phyloP scores from a whole-genome alignment of 177 flowering plant species.

The Vitis hybrid region DNA sequence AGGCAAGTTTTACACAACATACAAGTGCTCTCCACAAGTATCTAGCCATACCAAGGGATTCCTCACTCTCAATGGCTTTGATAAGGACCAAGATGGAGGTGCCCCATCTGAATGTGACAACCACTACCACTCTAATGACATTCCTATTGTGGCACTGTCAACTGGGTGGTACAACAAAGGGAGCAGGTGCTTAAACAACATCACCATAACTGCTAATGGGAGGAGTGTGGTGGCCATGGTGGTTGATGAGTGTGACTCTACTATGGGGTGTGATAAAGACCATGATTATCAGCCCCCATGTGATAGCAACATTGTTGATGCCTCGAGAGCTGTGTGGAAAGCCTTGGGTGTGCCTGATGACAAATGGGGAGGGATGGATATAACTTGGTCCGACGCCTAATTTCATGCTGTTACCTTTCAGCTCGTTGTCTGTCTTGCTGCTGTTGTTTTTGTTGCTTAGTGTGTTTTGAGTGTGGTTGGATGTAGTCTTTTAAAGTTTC shows the following conservation, averaged over 20 bases:
- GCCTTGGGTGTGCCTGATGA: background rate
- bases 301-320: conserved; percentile 32
- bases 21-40: conserved; percentile 31
- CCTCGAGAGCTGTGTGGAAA: conserved; percentile 40
- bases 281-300: conserved; percentile 48
- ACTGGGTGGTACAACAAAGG: conserved; percentile 28
- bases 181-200: conserved; percentile 19
- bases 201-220: conserved; percentile 26
- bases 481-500: too few species aligned
- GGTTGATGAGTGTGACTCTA: conserved; percentile 39
- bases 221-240: conserved; percentile 34
- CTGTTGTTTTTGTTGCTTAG: too few species aligned
- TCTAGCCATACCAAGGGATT: conserved; percentile 21
- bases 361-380: too few species aligned
- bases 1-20: conserved; percentile 26
- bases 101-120: conserved; percentile 9
- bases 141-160: conserved; percentile 29
- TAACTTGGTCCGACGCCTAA: too few species aligned
- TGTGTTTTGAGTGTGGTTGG: too few species aligned
- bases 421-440: too few species aligned
- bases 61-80: conserved; percentile 23
- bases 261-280: conserved; percentile 24
- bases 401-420: too few species aligned
- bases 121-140: conserved; percentile 16
- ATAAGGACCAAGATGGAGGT: conserved; percentile 22